Percentiles rank a stretch among this genome's conserved stretches.
These are phyloP conservation scores for Gossypium trilobum DNA, from an alignment of 441 rosid species.

Conservation along the genomic window DNA sequence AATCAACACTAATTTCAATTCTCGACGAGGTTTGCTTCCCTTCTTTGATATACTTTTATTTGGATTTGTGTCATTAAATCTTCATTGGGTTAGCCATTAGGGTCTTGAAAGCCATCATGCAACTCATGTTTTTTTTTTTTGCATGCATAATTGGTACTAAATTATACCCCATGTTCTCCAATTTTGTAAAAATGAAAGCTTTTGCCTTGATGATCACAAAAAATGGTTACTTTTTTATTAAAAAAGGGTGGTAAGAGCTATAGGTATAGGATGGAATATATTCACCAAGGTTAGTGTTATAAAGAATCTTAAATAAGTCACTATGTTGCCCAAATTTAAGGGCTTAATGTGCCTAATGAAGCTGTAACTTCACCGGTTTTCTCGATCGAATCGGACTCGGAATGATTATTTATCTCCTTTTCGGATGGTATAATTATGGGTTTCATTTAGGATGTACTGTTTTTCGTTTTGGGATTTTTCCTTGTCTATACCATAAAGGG, in stretches of 20 bases:
- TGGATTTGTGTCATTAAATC: too few relatives aligned
- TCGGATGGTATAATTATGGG: background rate
- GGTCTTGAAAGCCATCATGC: too few relatives aligned
- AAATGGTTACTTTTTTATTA: background rate
- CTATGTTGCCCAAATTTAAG: slow-evolving; percentile 18
- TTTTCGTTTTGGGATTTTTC: background rate
- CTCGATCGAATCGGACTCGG: too few relatives aligned
- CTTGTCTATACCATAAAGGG: background rate
- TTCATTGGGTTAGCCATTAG: too few relatives aligned
- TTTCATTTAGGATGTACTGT: background rate
- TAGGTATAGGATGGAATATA: slow-evolving; percentile 37
- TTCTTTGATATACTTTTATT: background rate
- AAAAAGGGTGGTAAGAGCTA: slow-evolving; percentile 5
- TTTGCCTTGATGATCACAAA: slow-evolving; percentile 5
- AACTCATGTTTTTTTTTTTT: background rate
- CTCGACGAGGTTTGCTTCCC: slow-evolving; percentile 62
- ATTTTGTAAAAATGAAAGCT: background rate
- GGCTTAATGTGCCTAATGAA: slow-evolving; percentile 21
- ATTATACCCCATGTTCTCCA: slow-evolving; percentile 7
- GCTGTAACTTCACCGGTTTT: too few relatives aligned
- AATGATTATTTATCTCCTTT: background rate
- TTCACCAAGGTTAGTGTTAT: slow-evolving; percentile 37
- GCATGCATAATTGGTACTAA: slow-evolving; percentile 19
- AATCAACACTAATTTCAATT: slow-evolving; percentile 71
- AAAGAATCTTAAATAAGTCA: slow-evolving; percentile 34